Base-by-base conservation (phyloP, 164 flowering plant genomes). In the Berberis vulgaris region DNA sequence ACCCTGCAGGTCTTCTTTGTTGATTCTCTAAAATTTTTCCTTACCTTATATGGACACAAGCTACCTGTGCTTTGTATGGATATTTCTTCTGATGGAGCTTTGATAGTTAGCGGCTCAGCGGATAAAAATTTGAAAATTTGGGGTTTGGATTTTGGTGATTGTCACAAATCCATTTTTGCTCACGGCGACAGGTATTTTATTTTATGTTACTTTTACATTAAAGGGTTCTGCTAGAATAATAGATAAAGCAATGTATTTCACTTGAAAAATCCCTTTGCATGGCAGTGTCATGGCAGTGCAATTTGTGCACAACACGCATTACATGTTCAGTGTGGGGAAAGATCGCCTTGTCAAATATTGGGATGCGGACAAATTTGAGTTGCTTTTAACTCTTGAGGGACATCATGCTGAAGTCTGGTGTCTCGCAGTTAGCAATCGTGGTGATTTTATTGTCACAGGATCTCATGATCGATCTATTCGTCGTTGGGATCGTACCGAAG, bases 361-460 rank as follows among this genome's bases (percentile, higher is more conserved):
- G 97, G 99, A 95, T 82, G 97, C 97, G 46, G 99, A 95, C 77
- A 95, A 91, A 59, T 95, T 95, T 77, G 96, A 95, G 78, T 74
- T 89, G 76, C 93, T 95, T 74, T 82, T 91, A 73, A 91, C 96
- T 61, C 92, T 95, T 60, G 96, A 86, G 63, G 99, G 99, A 52
- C 99, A 95, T 72, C 97, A 91, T 80, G 86, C 91, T 7, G 87
- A 76, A 64, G 73, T 95, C 63, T 87, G 91, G 87, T 89, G 97
- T 65, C 90, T 95, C 59, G 78, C 96, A 55, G 62, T 89, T 55
- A 91, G 99, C 80, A 79, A 74, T 47, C 96, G 86, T 76, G 97
- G 97, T 69, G 97, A 95, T 81, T 95, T 87, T 72, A 54, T 95
- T 56, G 81, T 95, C 55, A 89, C 97, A 5, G 99, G 99, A 61